Base-by-base conservation (phyloP, 345 rosid species). In the Adansonia digitata region DNA sequence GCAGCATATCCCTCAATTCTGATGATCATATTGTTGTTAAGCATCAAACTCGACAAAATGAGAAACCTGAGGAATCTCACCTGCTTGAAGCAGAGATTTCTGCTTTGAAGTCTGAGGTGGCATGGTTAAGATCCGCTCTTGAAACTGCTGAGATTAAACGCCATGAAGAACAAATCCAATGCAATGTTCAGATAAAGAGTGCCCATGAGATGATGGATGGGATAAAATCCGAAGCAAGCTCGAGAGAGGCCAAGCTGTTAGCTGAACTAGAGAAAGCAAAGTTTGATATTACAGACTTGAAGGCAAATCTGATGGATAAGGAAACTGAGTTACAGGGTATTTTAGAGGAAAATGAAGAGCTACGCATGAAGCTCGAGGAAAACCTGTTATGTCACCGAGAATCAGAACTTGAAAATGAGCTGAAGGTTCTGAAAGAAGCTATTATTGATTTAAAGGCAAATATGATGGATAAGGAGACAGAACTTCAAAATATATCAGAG, bases 271-370 rank as follows among this genome's bases (percentile, higher is more conserved):
- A 86, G 78, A 88, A 85, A 62, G 86, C 88, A 29, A 92, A 83
- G 67, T 77, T 82, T 13, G 82, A 82, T 69, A 80, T 91, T 64
- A 93, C 90, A 22, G 90, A 88, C 73, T 79, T 95, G 81, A 91
- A 88, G 77, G 93, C 89, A 5, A 88, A 82, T 61, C 81, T 95
- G 71, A 88, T 92, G 94, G 96, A 90, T 42, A 95, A 90, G 81
- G 99, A 95, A 83, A 83, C 92, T 51, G 93, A 87, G 77, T 62
- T 93, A 76, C 93, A 91, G 74, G 88, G 90, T 20, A 75, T 90
- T 52, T 83, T 89, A 4, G 96, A 92, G 78, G 98, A 92, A 86
- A 95, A 85, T 63, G 92, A 91, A 70, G 87, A 75, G 51, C 63
- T 83, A 7, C 85, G 71, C 39, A 64, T 79, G 79, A 83, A 84